Evolutionary conservation across 495 filamentous ascomycete species (phyloP).

Genomic region (Trypethelium eluteriae): DNA sequence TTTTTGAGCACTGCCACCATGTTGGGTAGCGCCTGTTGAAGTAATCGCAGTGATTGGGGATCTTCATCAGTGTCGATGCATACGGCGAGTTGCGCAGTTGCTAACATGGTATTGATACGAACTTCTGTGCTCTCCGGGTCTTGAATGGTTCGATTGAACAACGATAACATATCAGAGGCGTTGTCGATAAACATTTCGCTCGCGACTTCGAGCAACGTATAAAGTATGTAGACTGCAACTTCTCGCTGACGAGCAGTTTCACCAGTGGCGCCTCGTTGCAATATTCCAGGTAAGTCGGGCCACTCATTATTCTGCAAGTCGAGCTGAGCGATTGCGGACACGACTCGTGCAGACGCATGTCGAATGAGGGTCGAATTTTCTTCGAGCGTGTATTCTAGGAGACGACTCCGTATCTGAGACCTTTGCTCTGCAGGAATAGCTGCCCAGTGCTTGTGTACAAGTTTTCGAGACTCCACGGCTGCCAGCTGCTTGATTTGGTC

Average conservation of each 20-base stretch:
- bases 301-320: conserved; percentile 85
- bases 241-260: conserved; percentile 70
- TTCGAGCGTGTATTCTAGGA: conserved; percentile 71
- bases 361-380: conserved; percentile 67
- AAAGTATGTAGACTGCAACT: conserved; percentile 87
- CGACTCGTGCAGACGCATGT: conserved; percentile 79
- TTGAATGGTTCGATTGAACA: conserved; percentile 80
- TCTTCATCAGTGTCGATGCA: conserved; percentile 81
- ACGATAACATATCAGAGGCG: conserved; percentile 64
- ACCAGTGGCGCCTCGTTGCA: conserved; percentile 64
- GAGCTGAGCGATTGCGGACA: conserved; percentile 75
- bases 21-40: conserved; percentile 70
- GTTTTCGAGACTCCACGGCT: conserved; percentile 73
- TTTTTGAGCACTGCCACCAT: conserved; percentile 89
- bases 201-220: conserved; percentile 77
- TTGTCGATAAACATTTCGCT: conserved; percentile 71
- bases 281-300: conserved; percentile 66
- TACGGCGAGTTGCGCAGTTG: conserved; percentile 82
- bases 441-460: conserved; percentile 82
- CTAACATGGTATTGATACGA: conserved; percentile 87
- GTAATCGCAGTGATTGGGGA: conserved; percentile 55
- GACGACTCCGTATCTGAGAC: conserved; percentile 65
- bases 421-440: conserved; percentile 57
- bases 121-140: conserved; percentile 89
- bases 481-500: conserved; percentile 74